These are phyloP conservation scores for Aureobasidium sp. DNA, from an alignment of 2,329 filamentous ascomycete genomes.

Conservation along the genomic window DNA sequence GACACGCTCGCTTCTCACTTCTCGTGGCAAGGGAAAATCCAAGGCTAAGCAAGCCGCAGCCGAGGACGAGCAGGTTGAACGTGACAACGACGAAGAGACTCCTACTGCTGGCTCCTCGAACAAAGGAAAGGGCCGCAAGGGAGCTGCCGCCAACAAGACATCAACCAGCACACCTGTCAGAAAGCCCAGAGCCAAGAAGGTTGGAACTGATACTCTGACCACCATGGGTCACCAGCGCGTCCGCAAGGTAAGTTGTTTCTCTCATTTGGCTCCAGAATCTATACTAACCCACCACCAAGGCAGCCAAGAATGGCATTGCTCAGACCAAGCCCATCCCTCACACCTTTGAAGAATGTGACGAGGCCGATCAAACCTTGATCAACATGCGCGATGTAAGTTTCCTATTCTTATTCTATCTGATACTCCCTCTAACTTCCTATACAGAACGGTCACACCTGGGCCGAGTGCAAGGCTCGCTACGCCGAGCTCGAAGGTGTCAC, in stretches of 20 bases:
- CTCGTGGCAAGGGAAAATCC: neutral
- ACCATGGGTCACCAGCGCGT: neutral
- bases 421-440: neutral
- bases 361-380: conserved; percentile 22
- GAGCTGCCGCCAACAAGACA: neutral
- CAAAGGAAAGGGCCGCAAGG: neutral
- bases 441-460: conserved; percentile 18
- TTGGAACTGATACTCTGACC: neutral
- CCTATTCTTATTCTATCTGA: too few relatives aligned
- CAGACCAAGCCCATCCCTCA: conserved; percentile 19
- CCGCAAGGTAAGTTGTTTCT: neutral
- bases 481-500: conserved; percentile 25
- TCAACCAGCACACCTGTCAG: neutral
- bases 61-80: neutral
- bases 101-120: neutral
- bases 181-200: neutral
- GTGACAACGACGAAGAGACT: neutral
- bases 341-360: conserved; percentile 21
- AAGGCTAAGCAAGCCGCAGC: neutral
- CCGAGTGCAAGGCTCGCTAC: conserved; percentile 20
- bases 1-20: neutral
- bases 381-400: conserved; percentile 20
- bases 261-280: neutral
- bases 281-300: neutral
- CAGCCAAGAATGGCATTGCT: neutral